A percentile compares a stretch with the other conserved stretches of the same genome.
phyloP scores from a whole-genome alignment of 2,329 filamentous ascomycete species.

The Neonectria punicea region DNA sequence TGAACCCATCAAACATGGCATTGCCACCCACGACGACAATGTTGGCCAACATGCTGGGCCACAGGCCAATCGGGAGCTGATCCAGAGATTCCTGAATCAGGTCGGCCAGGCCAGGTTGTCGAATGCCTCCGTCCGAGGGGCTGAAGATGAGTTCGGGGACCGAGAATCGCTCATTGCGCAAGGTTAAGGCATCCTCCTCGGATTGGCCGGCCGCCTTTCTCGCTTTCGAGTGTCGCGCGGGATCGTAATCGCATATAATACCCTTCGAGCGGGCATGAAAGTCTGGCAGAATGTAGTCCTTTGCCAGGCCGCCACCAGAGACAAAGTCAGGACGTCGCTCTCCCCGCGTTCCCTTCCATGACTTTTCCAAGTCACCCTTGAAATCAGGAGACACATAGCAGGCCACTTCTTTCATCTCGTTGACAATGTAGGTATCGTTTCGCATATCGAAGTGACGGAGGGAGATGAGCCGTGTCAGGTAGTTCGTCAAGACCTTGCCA shows the following conservation, averaged over 20 bases:
- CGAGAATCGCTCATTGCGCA: slow-evolving; percentile 91
- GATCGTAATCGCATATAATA: slow-evolving; percentile 80
- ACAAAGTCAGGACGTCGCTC: slow-evolving; percentile 62
- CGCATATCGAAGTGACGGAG: slow-evolving; percentile 95
- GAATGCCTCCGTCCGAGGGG: slow-evolving; percentile 85
- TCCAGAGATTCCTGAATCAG: slow-evolving; percentile 83
- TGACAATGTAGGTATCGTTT: slow-evolving; percentile 92
- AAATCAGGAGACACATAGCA: slow-evolving; percentile 88
- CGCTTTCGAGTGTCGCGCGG: slow-evolving; percentile 66
- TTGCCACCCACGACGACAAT: slow-evolving; percentile 91
- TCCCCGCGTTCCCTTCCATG: slow-evolving; percentile 81
- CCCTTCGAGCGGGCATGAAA: slow-evolving; percentile 71
- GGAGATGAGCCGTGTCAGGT: slow-evolving; percentile 89
- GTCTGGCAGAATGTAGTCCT: slow-evolving; percentile 94
- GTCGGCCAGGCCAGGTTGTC: slow-evolving; percentile 83
- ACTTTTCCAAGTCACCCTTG: slow-evolving; percentile 77
- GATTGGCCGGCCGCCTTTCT: slow-evolving; percentile 56
- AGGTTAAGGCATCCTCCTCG: slow-evolving; percentile 81
- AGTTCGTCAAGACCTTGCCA: slow-evolving; percentile 92
- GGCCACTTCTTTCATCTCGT: slow-evolving; percentile 92
- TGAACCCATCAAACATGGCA: slow-evolving; percentile 81
- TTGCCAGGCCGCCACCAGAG: slow-evolving; percentile 71
- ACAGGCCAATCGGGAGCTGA: slow-evolving; percentile 81
- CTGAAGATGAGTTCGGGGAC: slow-evolving; percentile 92
- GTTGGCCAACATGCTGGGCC: slow-evolving; percentile 86